These are phyloP conservation scores for Ilyonectria sp. DNA, from an alignment of 2,329 filamentous ascomycete genomes.

Conservation along the genomic window DNA sequence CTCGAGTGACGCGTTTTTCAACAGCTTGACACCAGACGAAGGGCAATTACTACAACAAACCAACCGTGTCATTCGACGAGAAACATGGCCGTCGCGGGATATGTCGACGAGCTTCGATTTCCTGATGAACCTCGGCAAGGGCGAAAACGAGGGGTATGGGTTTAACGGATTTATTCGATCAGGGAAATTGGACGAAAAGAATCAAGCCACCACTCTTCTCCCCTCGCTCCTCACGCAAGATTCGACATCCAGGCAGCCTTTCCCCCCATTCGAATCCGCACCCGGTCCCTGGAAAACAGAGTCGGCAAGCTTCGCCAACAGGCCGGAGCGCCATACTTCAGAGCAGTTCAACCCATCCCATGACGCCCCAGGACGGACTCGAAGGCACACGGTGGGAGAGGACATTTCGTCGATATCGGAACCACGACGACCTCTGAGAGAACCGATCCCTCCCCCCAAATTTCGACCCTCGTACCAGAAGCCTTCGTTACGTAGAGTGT, in stretches of 20 bases:
- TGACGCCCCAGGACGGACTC: constrained; percentile 37
- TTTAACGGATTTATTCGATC: constrained; percentile 55
- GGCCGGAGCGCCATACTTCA: constrained; percentile 34
- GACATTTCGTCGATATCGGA: constrained; percentile 40
- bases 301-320: constrained; percentile 26
- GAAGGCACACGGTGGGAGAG: constrained; percentile 46
- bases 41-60: constrained; percentile 60
- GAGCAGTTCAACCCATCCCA: constrained; percentile 31
- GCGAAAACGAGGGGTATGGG: constrained; percentile 54
- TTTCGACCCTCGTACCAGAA: constrained; percentile 63
- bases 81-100: constrained; percentile 62
- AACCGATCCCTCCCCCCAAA: constrained; percentile 57
- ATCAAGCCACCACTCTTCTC: constrained; percentile 20
- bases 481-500: constrained; percentile 78
- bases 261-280: constrained; percentile 29
- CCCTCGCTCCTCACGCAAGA: constrained; percentile 35
- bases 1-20: constrained; percentile 60
- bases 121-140: constrained; percentile 63
- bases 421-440: constrained; percentile 54
- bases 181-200: constrained; percentile 27
- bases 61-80: constrained; percentile 62
- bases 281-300: constrained; percentile 36
- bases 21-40: constrained; percentile 62
- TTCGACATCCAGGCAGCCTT: constrained; percentile 28
- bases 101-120: constrained; percentile 66